These are phyloP conservation scores for Pythium sp. DNA, from an alignment of 352 stramenopile species.

Conservation along the genomic window DNA sequence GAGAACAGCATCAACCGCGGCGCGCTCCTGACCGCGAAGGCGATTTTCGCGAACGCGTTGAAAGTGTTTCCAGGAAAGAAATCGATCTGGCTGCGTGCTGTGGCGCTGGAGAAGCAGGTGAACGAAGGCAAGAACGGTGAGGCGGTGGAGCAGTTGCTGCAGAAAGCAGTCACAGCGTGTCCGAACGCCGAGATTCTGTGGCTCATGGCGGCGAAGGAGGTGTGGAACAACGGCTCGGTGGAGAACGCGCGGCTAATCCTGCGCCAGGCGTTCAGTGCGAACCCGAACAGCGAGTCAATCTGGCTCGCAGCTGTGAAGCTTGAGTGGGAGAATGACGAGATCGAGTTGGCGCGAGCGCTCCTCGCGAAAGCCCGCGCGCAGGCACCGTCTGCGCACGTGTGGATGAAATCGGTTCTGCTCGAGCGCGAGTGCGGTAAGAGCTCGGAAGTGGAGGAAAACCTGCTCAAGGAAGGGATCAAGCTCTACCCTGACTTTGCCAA, in stretches of 20 bases:
- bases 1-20: slow-evolving; percentile 87
- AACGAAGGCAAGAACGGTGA: slow-evolving; percentile 78
- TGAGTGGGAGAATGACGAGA: slow-evolving; percentile 98
- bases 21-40: slow-evolving; percentile 90
- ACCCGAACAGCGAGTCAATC: slow-evolving; percentile 95
- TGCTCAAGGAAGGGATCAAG: slow-evolving; percentile 90
- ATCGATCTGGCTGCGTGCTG: slow-evolving; percentile 94
- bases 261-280: slow-evolving; percentile 94
- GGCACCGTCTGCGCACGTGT: slow-evolving; percentile 91
- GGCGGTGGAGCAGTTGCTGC: slow-evolving; percentile 84
- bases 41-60: slow-evolving; percentile 93
- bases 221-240: slow-evolving; percentile 94
- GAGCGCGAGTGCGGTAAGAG: slow-evolving; percentile 87
- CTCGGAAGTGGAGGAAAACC: slow-evolving; percentile 62
- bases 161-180: slow-evolving; percentile 92
- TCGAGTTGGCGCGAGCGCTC: slow-evolving; percentile 88
- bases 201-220: slow-evolving; percentile 98
- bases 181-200: slow-evolving; percentile 96
- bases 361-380: slow-evolving; percentile 73
- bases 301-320: slow-evolving; percentile 98
- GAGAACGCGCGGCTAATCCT: slow-evolving; percentile 93
- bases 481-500: slow-evolving; percentile 93
- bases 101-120: slow-evolving; percentile 96
- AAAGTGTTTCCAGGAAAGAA: slow-evolving; percentile 90
- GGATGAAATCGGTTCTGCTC: slow-evolving; percentile 98